A percentile compares a stretch with the other conserved stretches of the same genome.
Conservation (phyloP, 176 grass and related monocot genomes). For the Carex kokanica region DNA sequence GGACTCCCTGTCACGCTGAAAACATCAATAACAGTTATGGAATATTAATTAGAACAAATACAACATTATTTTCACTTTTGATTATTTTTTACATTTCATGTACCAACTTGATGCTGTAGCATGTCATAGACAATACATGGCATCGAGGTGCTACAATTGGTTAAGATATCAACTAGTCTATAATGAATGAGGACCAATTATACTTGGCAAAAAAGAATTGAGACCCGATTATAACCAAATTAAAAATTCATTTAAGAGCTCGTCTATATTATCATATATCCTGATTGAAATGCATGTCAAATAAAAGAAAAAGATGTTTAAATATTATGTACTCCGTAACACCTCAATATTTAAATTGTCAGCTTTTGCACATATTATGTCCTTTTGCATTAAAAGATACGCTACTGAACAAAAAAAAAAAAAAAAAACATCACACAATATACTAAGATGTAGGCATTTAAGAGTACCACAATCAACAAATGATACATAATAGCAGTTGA, state of each 20-base stretch:
- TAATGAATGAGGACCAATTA: background rate
- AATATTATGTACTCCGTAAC: background rate
- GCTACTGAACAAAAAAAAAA: background rate
- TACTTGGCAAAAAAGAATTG: no score
- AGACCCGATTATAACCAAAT: no score
- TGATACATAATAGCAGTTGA: background rate
- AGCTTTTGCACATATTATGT: background rate
- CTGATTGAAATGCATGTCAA: background rate
- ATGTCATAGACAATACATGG: background rate
- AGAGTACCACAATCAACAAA: background rate
- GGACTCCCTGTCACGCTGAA: slow-evolving; percentile 32
- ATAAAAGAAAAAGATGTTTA: background rate
- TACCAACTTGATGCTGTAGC: background rate
- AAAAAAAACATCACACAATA: background rate
- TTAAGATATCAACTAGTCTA: background rate
- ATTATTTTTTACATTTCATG: background rate
- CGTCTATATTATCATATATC: background rate
- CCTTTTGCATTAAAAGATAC: background rate
- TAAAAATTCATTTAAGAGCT: background rate
- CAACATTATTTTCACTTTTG: background rate
- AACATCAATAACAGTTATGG: background rate
- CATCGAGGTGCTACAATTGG: background rate
- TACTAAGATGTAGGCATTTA: background rate
- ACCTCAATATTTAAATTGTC: background rate
- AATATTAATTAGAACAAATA: background rate